phyloP scores from a whole-genome alignment of 2,329 filamentous ascomycete species.

The Coniochaeta sp. region DNA sequence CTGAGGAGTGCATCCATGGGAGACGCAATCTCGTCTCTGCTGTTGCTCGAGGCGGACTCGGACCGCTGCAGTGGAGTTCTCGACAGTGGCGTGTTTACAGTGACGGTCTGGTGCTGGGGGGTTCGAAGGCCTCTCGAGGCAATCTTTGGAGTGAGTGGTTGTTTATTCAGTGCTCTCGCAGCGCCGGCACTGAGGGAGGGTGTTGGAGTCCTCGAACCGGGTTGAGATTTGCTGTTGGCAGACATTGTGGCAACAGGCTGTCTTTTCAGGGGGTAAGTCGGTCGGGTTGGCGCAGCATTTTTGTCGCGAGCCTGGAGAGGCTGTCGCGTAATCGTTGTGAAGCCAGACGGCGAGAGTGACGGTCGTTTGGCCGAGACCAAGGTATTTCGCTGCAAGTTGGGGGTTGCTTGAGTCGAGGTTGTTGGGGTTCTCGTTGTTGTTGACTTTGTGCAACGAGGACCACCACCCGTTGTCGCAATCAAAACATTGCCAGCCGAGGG shows the following conservation, averaged over 20 bases:
- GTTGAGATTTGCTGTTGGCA: conserved; percentile 5
- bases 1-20: conserved; percentile 49
- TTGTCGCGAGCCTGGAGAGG: conserved; percentile 24
- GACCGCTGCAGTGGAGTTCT: conserved; percentile 19
- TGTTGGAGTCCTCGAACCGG: conserved; percentile 35
- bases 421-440: neutral
- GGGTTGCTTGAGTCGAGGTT: neutral
- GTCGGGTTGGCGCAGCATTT: conserved; percentile 26
- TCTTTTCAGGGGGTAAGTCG: conserved; percentile 14
- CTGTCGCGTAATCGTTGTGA: conserved; percentile 9
- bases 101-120: conserved; percentile 20
- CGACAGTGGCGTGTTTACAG: conserved; percentile 33
- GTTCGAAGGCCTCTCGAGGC: conserved; percentile 25
- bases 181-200: conserved; percentile 44
- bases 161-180: conserved; percentile 41
- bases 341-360: conserved; percentile 3
- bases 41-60: conserved; percentile 10
- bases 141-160: conserved; percentile 49
- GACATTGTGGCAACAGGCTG: neutral
- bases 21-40: conserved; percentile 42
- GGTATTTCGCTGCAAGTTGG: neutral
- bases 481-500: conserved; percentile 16
- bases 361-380: neutral
- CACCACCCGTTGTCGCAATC: conserved; percentile 8
- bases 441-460: neutral